These are phyloP conservation scores for Globisporangium splendens DNA, from an alignment of 352 stramenopile species.

Conservation along the genomic window DNA sequence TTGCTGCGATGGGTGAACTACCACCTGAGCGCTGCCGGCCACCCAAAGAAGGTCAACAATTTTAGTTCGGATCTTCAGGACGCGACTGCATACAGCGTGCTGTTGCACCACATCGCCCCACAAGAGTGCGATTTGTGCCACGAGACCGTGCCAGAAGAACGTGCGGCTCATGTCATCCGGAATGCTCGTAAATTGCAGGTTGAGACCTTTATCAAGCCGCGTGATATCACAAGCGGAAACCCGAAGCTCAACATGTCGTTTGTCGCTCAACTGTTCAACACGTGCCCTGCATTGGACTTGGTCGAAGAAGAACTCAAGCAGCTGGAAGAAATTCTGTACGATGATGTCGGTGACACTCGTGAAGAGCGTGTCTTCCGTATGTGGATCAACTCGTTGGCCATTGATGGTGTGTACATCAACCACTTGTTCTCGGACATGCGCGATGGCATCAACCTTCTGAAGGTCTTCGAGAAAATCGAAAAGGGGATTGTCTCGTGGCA, in stretches of 20 bases:
- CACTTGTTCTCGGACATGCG: slow-evolving; percentile 89
- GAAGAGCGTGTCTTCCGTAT: slow-evolving; percentile 89
- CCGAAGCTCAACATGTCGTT: slow-evolving; percentile 92
- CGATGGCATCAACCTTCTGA: slow-evolving; percentile 88
- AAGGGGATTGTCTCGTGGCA: slow-evolving; percentile 87
- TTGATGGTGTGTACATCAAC: slow-evolving; percentile 87
- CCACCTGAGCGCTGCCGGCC: slow-evolving; percentile 77
- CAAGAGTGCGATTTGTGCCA: slow-evolving; percentile 62
- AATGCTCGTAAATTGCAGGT: slow-evolving; percentile 83
- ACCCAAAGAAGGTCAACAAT: slow-evolving; percentile 74
- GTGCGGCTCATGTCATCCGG: slow-evolving; percentile 75
- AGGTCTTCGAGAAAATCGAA: slow-evolving; percentile 88
- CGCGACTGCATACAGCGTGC: slow-evolving; percentile 79
- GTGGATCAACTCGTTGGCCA: slow-evolving; percentile 92
- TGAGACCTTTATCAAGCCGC: slow-evolving; percentile 90
- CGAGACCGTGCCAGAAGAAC: slow-evolving; percentile 53
- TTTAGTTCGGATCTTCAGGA: slow-evolving; percentile 83
- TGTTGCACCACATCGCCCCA: slow-evolving; percentile 87
- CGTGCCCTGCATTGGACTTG: slow-evolving; percentile 79
- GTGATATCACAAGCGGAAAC: slow-evolving; percentile 90
- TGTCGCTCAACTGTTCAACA: slow-evolving; percentile 91
- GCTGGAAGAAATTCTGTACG: slow-evolving; percentile 85
- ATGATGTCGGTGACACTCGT: slow-evolving; percentile 82
- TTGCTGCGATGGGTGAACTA: slow-evolving; percentile 94
- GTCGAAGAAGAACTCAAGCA: slow-evolving; percentile 84